Evolutionary conservation across 768 basidiomycete species (phyloP).

Genomic region (Mycena haematopus): DNA sequence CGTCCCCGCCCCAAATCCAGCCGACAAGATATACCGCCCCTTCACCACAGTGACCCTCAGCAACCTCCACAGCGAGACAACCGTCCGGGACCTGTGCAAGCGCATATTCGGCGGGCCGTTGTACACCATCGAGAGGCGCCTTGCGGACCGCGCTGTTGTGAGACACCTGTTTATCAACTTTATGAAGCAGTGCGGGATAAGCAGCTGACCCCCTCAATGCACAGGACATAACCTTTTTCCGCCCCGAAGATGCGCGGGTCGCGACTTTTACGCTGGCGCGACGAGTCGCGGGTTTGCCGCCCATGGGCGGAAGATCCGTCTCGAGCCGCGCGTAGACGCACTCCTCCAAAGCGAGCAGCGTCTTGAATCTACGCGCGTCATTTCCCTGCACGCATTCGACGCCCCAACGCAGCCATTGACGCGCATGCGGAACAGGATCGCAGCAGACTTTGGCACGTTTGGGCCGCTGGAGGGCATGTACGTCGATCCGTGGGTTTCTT

Average conservation of each 20-base stretch:
- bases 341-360: not conserved
- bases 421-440: not conserved
- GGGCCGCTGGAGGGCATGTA: not conserved
- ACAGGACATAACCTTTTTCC: conserved; percentile 5
- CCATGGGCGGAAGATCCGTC: not conserved
- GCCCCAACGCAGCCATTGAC: no score
- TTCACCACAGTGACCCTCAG: not conserved
- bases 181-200: fast-evolving
- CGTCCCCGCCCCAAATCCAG: not conserved
- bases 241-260: conserved; percentile 7
- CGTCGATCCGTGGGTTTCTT: not conserved
- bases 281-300: not conserved
- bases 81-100: not conserved
- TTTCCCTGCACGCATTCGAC: not conserved
- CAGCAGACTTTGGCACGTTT: conserved; percentile 7
- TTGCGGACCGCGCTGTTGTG: no score
- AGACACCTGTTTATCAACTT: no score
- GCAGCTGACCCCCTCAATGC: not conserved
- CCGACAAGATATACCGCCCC: not conserved
- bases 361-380: conserved; percentile 1
- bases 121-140: not conserved
- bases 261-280: conserved; percentile 9
- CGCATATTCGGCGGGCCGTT: conserved; percentile 1
- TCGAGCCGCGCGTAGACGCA: not conserved
- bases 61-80: not conserved